Base-by-base conservation (phyloP, 768 basidiomycete genomes). In the Boletus patriciae region DNA sequence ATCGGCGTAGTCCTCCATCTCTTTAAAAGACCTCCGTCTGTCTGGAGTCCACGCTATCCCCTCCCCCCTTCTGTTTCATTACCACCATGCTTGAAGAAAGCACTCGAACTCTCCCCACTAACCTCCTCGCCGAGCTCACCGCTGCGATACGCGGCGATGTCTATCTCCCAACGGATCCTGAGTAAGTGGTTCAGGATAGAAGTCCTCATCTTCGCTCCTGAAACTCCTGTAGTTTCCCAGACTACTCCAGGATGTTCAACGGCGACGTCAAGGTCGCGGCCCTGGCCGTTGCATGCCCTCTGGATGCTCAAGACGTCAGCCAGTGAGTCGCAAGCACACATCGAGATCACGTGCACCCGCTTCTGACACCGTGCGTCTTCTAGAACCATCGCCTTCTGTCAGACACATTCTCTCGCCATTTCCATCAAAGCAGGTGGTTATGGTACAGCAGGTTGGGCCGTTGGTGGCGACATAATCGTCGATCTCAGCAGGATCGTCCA, bases 351-450 rank as follows among this genome's bases (percentile, higher is more conserved):
- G 48, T 49, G 48, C 37, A 51, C 36, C 12, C 29, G 37, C 51
- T 43, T 61, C 60, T 55, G 36, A 61, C 44, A 25, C 44, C 44
- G 9, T 29, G 27, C 7, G 10, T 13, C 33, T 55, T 55, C 53
- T 6, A 92, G 90, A 64, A 77, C 84, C 54, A 71, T 96, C 55
- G 62, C 80, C 13, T 94, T 95, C 71, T 94, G 92, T 66, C 73
- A 69, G n/a, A 82, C 83, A 52, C 79, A 93, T 65, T 73, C 74
- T 0, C 74, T 95, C 3, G 84, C 87, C 11, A 82, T 88, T 6
- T 93, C 91, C 10, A 81, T 94, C 63, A 94, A 92, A 69, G 89
- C 91, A 2, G 94, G 94, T 25, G 94, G 94, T 0, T 94, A 90
- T 67, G 94, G 93, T 7, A 94, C 90, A 1, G 91, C 87, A 11